Conservation (phyloP, 106 monocot species). For the Dendrobium catenatum region DNA sequence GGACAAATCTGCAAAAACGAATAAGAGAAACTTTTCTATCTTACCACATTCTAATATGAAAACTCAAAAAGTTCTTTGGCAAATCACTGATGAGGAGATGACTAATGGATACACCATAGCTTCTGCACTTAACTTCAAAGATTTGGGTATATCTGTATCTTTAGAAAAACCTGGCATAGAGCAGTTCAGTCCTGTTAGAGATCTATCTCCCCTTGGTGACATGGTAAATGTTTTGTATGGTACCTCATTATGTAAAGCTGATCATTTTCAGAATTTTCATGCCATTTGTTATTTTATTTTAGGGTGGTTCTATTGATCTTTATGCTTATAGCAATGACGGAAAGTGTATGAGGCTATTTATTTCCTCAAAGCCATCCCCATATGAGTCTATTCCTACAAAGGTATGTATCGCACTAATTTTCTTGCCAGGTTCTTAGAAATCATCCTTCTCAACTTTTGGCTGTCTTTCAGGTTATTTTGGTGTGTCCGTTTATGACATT, state of each 20-base stretch:
- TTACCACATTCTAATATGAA: slow-evolving; percentile 20
- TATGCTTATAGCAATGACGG: slow-evolving; percentile 72
- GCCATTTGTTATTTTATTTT: slow-evolving; percentile 10
- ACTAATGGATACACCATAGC: slow-evolving; percentile 75
- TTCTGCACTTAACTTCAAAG: slow-evolving; percentile 72
- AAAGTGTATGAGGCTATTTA: slow-evolving; percentile 60
- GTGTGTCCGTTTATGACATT: slow-evolving; percentile 88
- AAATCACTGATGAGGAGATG: slow-evolving; percentile 74
- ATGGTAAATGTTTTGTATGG: slow-evolving; percentile 47
- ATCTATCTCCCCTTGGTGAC: slow-evolving; percentile 72
- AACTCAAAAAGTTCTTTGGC: slow-evolving; percentile 42
- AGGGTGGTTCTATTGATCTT: slow-evolving; percentile 95
- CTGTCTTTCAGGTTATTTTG: slow-evolving; percentile 60
- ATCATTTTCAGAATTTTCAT: neutral
- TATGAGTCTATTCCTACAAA: slow-evolving; percentile 90
- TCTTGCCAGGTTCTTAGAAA: neutral
- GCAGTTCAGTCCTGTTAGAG: slow-evolving; percentile 56
- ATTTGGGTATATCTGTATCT: slow-evolving; percentile 61
- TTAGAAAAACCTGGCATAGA: slow-evolving; percentile 36
- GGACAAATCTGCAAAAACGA: slow-evolving; percentile 39
- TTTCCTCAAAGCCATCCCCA: slow-evolving; percentile 83
- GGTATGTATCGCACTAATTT: slow-evolving; percentile 29
- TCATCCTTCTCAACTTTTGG: neutral
- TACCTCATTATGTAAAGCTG: neutral
- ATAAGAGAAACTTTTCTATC: slow-evolving; percentile 29